Evolutionary conservation across 2,329 filamentous ascomycete genomes (phyloP), one percentile per base, ranked within the genome.

Genomic region (Parastagonospora avenae): DNA sequence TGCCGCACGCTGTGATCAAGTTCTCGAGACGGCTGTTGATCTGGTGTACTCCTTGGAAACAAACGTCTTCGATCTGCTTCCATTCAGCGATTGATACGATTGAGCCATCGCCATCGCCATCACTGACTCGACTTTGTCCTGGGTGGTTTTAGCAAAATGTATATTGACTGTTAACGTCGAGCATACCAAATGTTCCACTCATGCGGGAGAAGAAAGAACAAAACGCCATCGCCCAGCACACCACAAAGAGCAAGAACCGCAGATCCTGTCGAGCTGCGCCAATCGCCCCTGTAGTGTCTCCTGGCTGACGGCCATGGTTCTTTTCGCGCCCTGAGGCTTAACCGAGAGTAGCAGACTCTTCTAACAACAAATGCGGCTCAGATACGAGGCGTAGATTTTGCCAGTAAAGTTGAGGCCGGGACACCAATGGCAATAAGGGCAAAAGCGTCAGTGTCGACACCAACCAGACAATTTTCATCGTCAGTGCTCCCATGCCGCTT

Each of bases 401-500:
- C 14, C 12, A 19, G 19, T 29, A 46, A 12, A 42, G 32, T 8
- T 14, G 42, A 4, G 46, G 43, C 7, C 48, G 40, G 15, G 56
- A 46, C 2, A 52, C 32, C 35, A 58, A 28, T 11, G 56, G 54
- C 33, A 62, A 38, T 2, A 63, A 42, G n/a, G 63, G 62, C 19
- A 63, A 46, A 10, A 64, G 39, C 2, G 63, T 60, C 11, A 66
- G 40, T 2, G 54, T 35, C 12, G 61, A 62, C 4, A 62, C 43
- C 0, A 59, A 36, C 59, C 62, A 65, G 10, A 55, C 56, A 8
- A 66, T 59, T 39, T 64, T 45, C 14, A 62, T 54, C 2, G 63
- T 65, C 16, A 64, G 51, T 2, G 53, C 63, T 1, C 62, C 64
- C 56, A 64, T 63, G 7, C 55, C 60, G 15, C 45, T 53, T 5